Percentiles rank a stretch among this genome's conserved stretches.
These are phyloP conservation scores for Chalara sp. DNA, from an alignment of 2,329 filamentous ascomycete species.

Conservation along the genomic window DNA sequence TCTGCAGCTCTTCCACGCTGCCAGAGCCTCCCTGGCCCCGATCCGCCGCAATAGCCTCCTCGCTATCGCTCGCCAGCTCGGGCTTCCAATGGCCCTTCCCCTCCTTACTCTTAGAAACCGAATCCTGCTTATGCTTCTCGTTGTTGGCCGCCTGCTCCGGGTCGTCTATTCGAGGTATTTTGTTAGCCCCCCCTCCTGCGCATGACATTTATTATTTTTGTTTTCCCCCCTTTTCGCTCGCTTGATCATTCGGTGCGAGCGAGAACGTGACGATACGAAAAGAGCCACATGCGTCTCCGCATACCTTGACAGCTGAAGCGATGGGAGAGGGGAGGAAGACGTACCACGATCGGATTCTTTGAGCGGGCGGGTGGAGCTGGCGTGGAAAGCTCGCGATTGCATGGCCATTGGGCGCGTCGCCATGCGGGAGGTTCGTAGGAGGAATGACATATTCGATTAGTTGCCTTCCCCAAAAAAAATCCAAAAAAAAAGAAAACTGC, in stretches of 20 bases:
- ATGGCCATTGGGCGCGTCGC: constrained; percentile 7
- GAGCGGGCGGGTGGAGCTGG: constrained; percentile 13
- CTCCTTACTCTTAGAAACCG: constrained; percentile 58
- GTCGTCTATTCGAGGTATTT: constrained; percentile 10
- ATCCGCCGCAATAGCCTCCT: constrained; percentile 54
- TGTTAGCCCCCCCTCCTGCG: not conserved
- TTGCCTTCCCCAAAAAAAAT: no score
- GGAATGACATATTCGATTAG: constrained; percentile 19
- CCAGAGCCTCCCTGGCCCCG: constrained; percentile 7
- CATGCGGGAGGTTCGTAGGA: constrained; percentile 14
- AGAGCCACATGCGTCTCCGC: no score
- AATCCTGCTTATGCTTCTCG: constrained; percentile 55
- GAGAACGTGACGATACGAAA: no score
- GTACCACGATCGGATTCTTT: constrained; percentile 26
- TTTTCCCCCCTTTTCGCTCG: no score
- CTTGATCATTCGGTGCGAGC: no score
- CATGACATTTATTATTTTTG: no score
- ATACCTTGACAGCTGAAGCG: no score
- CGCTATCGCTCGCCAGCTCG: constrained; percentile 70
- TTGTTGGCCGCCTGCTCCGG: constrained; percentile 31
- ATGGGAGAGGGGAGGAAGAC: constrained; percentile 8
- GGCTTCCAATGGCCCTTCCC: constrained; percentile 72
- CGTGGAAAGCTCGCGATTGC: constrained; percentile 13
- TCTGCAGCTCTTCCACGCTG: constrained; percentile 49
- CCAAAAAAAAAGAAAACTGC: no score